These are phyloP conservation scores for Leishmania lainsoni DNA, from an alignment of 208 protist species.

Conservation along the genomic window DNA sequence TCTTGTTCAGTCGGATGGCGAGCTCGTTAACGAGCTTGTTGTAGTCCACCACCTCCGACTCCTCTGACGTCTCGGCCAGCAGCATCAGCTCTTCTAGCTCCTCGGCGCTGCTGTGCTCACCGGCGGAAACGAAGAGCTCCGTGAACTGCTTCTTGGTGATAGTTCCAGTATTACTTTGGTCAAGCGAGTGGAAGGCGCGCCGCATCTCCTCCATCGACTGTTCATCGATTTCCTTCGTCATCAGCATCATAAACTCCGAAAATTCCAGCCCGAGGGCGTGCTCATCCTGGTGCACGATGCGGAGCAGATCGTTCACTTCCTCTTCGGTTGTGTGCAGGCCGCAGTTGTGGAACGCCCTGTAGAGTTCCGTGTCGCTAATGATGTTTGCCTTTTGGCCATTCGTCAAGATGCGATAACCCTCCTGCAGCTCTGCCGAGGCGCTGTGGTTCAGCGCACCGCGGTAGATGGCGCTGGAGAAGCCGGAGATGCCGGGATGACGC, in stretches of 20 bases:
- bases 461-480: conserved; percentile 29
- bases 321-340: conserved; percentile 17
- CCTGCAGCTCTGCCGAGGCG: conserved; percentile 22
- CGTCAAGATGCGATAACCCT: conserved; percentile 29
- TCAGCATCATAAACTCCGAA: conserved; percentile 53
- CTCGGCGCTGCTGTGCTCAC: conserved; percentile 85
- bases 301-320: conserved; percentile 17
- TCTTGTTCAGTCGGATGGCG: conserved; percentile 48
- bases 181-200: conserved; percentile 37
- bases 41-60: conserved; percentile 74
- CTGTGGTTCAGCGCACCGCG: conserved; percentile 20
- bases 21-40: conserved; percentile 70
- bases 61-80: conserved; percentile 53
- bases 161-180: conserved; percentile 65
- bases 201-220: conserved; percentile 10
- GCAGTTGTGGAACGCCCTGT: conserved; percentile 18
- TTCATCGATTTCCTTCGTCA: conserved; percentile 8
- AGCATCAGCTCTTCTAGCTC: conserved; percentile 82
- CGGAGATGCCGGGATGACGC: conserved; percentile 25
- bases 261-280: conserved; percentile 86
- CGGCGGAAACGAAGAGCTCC: conserved; percentile 64
- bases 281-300: conserved; percentile 87
- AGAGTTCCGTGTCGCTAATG: conserved; percentile 19
- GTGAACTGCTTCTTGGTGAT: conserved; percentile 78
- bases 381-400: conserved; percentile 26